phyloP scores from a whole-genome alignment of 257 asterid species.

The Fraxinus pennsylvanica region DNA sequence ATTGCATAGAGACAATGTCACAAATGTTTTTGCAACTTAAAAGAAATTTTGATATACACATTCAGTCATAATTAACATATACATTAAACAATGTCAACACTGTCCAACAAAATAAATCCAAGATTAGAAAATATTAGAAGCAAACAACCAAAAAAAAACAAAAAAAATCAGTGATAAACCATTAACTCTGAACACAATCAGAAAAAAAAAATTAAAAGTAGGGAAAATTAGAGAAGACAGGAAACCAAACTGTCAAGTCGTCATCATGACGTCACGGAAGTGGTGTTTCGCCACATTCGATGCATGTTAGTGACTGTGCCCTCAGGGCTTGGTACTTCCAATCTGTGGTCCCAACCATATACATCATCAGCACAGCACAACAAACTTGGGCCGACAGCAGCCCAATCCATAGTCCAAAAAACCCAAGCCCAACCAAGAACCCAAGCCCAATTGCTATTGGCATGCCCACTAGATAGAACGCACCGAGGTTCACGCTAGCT shows the following conservation, averaged over 20 bases:
- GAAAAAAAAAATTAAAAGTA: background rate
- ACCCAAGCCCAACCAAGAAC: constrained; percentile 52
- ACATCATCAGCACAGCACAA: constrained; percentile 81
- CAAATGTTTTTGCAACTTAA: background rate
- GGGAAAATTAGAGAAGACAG: background rate
- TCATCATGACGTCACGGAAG: constrained; percentile 44
- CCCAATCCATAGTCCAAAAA: constrained; percentile 83
- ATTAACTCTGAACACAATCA: constrained; percentile 24
- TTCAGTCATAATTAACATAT: background rate
- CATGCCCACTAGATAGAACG: constrained; percentile 79
- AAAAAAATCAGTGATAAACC: constrained; percentile 29
- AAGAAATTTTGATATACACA: background rate
- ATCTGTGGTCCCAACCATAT: constrained; percentile 71
- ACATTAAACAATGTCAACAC: background rate
- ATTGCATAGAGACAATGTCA: no score
- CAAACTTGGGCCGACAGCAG: constrained; percentile 70
- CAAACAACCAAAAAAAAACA: background rate
- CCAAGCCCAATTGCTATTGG: constrained; percentile 77
- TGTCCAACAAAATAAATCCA: background rate
- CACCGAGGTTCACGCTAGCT: constrained; percentile 86
- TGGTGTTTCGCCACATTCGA: constrained; percentile 37
- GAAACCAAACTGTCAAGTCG: constrained; percentile 17
- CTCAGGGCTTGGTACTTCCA: constrained; percentile 67
- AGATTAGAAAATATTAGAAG: background rate
- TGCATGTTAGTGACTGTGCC: constrained; percentile 73